phyloP scores from a whole-genome alignment of 2,329 filamentous ascomycete species.

The Arthrobotrys megalospora region DNA sequence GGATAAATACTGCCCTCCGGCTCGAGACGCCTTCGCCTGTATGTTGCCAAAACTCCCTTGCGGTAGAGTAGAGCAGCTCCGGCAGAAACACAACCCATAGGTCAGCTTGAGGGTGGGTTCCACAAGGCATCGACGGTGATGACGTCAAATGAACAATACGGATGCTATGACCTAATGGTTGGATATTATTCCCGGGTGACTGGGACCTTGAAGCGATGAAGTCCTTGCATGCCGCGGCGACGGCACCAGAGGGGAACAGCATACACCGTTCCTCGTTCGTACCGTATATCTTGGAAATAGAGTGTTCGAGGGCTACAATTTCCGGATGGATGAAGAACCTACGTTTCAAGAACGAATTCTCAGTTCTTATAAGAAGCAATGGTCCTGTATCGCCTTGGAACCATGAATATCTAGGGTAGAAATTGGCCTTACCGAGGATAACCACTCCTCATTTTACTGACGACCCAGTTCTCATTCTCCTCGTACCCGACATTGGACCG shows the following conservation, averaged over 20 bases:
- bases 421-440: constrained; percentile 80
- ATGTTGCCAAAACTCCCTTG: constrained; percentile 99
- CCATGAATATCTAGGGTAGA: constrained; percentile 16
- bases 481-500: constrained; percentile 91
- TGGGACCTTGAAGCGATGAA: constrained; percentile 73
- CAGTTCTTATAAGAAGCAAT: background rate
- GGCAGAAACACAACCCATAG: constrained; percentile 76
- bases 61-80: constrained; percentile 76
- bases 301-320: constrained; percentile 80
- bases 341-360: background rate
- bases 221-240: constrained; percentile 79
- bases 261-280: constrained; percentile 78
- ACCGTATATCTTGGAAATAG: constrained; percentile 78
- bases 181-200: background rate
- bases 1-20: constrained; percentile 90
- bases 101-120: constrained; percentile 69
- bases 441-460: constrained; percentile 86
- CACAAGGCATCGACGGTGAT: background rate
- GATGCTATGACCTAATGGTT: background rate
- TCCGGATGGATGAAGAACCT: constrained; percentile 93
- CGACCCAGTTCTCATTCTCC: constrained; percentile 89
- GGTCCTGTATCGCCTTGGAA: no score
- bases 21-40: constrained; percentile 93
- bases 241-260: constrained; percentile 81
- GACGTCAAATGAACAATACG: constrained; percentile 24